These are phyloP conservation scores for Austroboletus niveus DNA, from an alignment of 1,284 basidiomycete genomes.

Conservation along the genomic window DNA sequence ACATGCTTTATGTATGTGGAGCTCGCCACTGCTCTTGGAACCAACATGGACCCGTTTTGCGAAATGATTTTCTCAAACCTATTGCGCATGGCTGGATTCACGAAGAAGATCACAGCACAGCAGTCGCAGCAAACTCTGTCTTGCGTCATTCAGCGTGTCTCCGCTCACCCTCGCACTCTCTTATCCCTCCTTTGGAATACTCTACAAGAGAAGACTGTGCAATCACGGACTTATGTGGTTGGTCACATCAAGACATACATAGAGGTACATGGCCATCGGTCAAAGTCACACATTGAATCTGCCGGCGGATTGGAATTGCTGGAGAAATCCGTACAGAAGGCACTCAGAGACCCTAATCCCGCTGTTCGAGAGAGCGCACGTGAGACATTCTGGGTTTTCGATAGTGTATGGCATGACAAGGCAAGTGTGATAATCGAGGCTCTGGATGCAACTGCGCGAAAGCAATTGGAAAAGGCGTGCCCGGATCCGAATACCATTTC, in stretches of 20 bases:
- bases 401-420: conserved; percentile 72
- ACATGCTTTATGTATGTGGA: conserved; percentile 82
- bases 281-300: conserved; percentile 62
- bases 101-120: conserved; percentile 93
- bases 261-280: conserved; percentile 64
- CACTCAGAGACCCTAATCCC: conserved; percentile 78
- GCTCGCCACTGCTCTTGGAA: conserved; percentile 68
- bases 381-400: conserved; percentile 78
- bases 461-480: conserved; percentile 84
- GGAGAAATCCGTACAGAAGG: conserved; percentile 71
- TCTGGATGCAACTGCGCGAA: conserved; percentile 71
- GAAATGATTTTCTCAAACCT: conserved; percentile 76
- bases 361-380: conserved; percentile 77
- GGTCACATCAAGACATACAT: conserved; percentile 74
- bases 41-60: conserved; percentile 72
- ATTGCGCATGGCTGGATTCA: conserved; percentile 86
- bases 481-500: conserved; percentile 52
- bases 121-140: conserved; percentile 78
- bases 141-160: conserved; percentile 68
- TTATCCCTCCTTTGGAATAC: conserved; percentile 72
- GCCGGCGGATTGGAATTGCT: conserved; percentile 66
- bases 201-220: conserved; percentile 83
- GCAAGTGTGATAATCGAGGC: conserved; percentile 62
- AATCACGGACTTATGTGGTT: conserved; percentile 70
- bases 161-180: conserved; percentile 69